These are phyloP conservation scores for Chlorella ohadii DNA, from an alignment of 139 green algal species.

Conservation along the genomic window DNA sequence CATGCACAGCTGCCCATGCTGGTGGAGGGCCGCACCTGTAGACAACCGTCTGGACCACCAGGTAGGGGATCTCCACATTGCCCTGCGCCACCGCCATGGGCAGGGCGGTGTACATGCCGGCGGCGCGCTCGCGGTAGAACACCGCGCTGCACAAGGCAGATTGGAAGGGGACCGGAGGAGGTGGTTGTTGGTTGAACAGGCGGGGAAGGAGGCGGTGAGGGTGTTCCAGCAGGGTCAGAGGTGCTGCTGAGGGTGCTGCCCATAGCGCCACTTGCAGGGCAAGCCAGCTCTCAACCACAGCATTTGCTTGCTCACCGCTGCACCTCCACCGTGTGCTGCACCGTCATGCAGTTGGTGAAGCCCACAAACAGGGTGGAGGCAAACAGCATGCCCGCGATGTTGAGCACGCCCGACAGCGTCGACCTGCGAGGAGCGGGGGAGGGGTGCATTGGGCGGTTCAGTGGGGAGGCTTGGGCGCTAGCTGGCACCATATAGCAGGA, in stretches of 20 bases:
- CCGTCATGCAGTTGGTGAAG: conserved; percentile 45
- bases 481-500: too few species aligned
- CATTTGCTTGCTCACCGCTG: conserved; percentile 35
- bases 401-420: conserved; percentile 50
- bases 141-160: neutral
- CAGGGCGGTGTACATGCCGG: conserved; percentile 50
- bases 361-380: conserved; percentile 56
- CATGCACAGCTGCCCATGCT: too few species aligned
- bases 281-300: too few species aligned
- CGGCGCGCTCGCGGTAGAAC: conserved; percentile 46
- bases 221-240: too few species aligned
- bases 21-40: conserved; percentile 22
- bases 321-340: conserved; percentile 21
- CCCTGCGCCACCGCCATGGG: conserved; percentile 58
- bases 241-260: too few species aligned
- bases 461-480: neutral
- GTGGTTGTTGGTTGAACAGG: neutral
- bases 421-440: conserved; percentile 20
- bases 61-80: conserved; percentile 53
- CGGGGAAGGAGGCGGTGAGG: too few species aligned
- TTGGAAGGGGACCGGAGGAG: neutral
- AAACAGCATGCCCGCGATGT: conserved; percentile 51
- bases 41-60: conserved; percentile 54
- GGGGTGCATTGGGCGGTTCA: neutral
- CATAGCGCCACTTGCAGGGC: too few species aligned